Base-by-base conservation (phyloP, 768 basidiomycete species). In the Russula lepida region DNA sequence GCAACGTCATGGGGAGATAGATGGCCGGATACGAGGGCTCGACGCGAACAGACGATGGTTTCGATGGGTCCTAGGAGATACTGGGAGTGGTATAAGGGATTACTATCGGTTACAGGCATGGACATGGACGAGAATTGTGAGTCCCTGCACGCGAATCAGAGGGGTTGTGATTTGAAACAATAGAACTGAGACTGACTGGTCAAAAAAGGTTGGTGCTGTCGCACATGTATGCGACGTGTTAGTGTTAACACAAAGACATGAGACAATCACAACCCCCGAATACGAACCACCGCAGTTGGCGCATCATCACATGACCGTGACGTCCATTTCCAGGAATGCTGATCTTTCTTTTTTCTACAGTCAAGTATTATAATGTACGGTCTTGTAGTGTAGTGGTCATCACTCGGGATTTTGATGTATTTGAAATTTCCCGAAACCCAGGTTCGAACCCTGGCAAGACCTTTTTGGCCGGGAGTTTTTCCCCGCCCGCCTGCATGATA, bases 361-460 rank as follows among this genome's bases (percentile, higher is more conserved):
- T 39, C n/a, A 8, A 28, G 2, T 3, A 12, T 1, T 2, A 1
- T 15, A 4, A 9, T 6, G 6, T 44, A 17, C n/a, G 64, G 64
- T 64, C 54, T 62, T 64, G 56, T 64, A 64, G 64, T 64, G 64
- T 64, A 64, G 64, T 63, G 64, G 64, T 64, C 58, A 64, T 64
- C 64, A 64, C 64, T 54, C 64, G 64, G 64, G 64, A 63, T 64
- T 64, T 64, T 64, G 64, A 64, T 28, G n/a, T 5, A 17, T 4
- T 0, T 6, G 6, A 37, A 43, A 58, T 19, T 64, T 64, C 64
- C 64, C 64, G 64, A 50, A 63, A 64, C 64, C 64, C 64, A 64
- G 64, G 64, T 64, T 64, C 64, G 64, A 64, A 64, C 64, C 64
- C 64, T 64, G 64, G 64, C 56, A 64, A 62, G 54, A 64, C 64